Evolutionary conservation across 257 asterid genomes (phyloP), one percentile per base, ranked within the genome.

Genomic region (Dorcoceras hygrometricum): DNA sequence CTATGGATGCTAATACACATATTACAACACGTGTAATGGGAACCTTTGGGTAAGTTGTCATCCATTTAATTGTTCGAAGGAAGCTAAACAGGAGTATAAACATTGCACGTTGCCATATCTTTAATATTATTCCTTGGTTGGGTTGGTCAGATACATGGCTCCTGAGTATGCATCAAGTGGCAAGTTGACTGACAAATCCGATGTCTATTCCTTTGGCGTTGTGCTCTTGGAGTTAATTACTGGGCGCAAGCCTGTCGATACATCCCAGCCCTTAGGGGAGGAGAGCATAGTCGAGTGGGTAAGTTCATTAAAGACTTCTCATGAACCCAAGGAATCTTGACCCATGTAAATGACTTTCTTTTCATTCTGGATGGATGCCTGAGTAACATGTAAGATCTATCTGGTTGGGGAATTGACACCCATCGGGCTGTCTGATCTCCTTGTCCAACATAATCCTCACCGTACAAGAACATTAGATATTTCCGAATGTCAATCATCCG

Each of bases 121-220:
- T 58, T 58, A 61, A 57, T 36, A 20, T 54, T 20, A 12, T 46
- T 16, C 53, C 20, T 16, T 60, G 53, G 57, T 39, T 67, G 48
- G 57, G 59, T 68, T 56, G 76, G 31, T 77, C 87, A 86, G 96
- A 71, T 89, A 89, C 76, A 73, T 89, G 96, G 95, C 96, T 66
- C 96, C 95, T 65, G 96, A 89, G 73, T 89, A 89, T 83, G 96
- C 96, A 74, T 86, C 95, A 61, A 86, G 86, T 73, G 96, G 95
- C 55, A 89, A 89, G 71, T 71, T 89, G 75, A 89, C 96, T 6
- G 96, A 84, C 51, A 86, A 82, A 71, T 88, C 96, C 0, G 96
- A 88, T 4, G 80, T 86, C 48, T 88, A 65, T 77, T 88, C 96
- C 57, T 89, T 59, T 28, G 87, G 84, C 32, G 87, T 82, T 34